Conservation (phyloP, 768 basidiomycete species). For the Lactarius sanguifluus region DNA sequence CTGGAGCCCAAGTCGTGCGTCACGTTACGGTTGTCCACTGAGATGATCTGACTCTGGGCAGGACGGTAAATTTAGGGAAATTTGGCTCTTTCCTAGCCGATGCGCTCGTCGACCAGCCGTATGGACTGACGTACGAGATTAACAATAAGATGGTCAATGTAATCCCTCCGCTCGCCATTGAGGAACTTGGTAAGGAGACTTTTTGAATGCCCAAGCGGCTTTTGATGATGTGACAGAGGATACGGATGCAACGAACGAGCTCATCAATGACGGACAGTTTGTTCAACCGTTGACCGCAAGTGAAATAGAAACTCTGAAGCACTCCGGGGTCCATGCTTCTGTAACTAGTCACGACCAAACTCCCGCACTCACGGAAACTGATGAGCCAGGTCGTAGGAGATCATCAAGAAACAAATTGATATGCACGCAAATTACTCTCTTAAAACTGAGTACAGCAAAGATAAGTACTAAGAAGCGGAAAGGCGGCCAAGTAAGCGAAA, state of each 20-base stretch:
- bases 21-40: background rate
- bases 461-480: constrained; percentile 97
- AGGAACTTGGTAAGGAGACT: constrained; percentile 71
- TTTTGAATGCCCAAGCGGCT: background rate
- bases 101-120: constrained; percentile 78
- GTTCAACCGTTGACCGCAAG: constrained; percentile 80
- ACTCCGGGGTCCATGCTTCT: constrained; percentile 76
- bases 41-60: constrained; percentile 36
- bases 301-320: constrained; percentile 83
- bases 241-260: constrained; percentile 94
- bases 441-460: constrained; percentile 98
- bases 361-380: background rate
- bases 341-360: constrained; percentile 41
- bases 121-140: constrained; percentile 89
- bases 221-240: constrained; percentile 61
- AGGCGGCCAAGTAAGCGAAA: constrained; percentile 83
- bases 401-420: constrained; percentile 92
- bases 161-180: constrained; percentile 59
- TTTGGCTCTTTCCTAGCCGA: constrained; percentile 79
- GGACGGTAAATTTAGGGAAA: constrained; percentile 75
- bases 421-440: constrained; percentile 88
- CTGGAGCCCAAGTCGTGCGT: constrained; percentile 46
- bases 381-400: constrained; percentile 60
- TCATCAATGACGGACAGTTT: constrained; percentile 84
- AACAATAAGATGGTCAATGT: constrained; percentile 64